Base-by-base conservation (phyloP, 805 yeast genomes). In the Saccharomyces mikatae region DNA sequence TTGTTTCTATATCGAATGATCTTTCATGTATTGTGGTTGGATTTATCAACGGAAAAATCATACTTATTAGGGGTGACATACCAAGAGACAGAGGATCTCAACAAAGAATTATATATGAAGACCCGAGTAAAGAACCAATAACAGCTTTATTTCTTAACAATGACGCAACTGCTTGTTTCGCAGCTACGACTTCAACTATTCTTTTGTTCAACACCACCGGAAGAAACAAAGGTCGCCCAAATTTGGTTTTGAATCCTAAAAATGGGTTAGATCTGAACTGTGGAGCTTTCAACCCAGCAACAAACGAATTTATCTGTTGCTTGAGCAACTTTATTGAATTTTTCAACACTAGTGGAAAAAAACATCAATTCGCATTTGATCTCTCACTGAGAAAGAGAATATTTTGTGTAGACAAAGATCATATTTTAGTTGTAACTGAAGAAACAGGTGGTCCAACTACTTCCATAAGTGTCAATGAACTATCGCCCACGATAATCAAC, bases 11-110 rank as follows among this genome's bases (percentile, higher is more conserved):
- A 5, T 58, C 65, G 11, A 32, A 49, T 11, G 70, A 66, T 52
- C 41, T 67, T 44, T 56, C 62, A 4, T 65, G 71, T 50, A 59
- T 69, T 8, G 66, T 56, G 5, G 56, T 65, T 1, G 71, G 71
- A 9, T 69, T 61, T 41, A 60, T 59, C 6, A 65, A 90, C 67
- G 99, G 99, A 2, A 77, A 82, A 22, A 89, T 91, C 2, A 74
- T 91, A 1, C 72, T 91, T 6, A 80, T 91, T 0, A 73, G 98
- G 58, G 99, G 99, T 8, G 98, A 94, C 68, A 69, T 94, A 31
- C 60, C 89, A 6, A 81, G 90, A 61, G 99, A 94, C 65, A 74
- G 96, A 55, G 98, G 98, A 0, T 83, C 96, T 9, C 80, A 94
- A 59, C 98, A 92, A 63, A 74, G 97, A 29, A 68, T 86, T 0